Percentiles rank a stretch among this genome's conserved stretches.
These are phyloP conservation scores for Shiraia bambusicola DNA, from an alignment of 2,329 filamentous ascomycete species.

Conservation along the genomic window DNA sequence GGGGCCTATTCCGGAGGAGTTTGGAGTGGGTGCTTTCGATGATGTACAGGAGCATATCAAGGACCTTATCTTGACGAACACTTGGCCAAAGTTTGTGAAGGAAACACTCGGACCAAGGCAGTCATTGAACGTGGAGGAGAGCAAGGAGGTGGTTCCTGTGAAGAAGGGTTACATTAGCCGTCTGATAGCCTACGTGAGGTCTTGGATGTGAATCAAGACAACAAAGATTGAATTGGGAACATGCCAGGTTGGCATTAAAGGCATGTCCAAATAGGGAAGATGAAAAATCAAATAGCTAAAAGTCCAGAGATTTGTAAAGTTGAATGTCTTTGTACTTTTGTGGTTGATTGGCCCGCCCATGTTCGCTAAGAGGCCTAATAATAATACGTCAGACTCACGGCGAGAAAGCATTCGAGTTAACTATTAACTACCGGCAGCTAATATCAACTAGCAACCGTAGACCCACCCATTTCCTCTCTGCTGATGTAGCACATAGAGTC, in stretches of 20 bases:
- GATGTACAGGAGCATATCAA: slow-evolving; percentile 10
- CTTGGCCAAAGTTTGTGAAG: slow-evolving; percentile 21
- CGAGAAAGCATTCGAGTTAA: no score
- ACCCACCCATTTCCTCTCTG: slow-evolving; percentile 12
- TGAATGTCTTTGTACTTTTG: background rate
- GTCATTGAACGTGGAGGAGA: slow-evolving; percentile 4
- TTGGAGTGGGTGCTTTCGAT: slow-evolving; percentile 10
- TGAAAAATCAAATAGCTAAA: no score
- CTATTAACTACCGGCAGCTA: no score
- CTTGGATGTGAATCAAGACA: no score
- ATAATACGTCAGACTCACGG: no score
- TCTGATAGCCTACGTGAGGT: no score
- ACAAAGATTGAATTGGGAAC: no score
- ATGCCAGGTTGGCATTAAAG: no score
- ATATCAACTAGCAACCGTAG: slow-evolving; percentile 5
- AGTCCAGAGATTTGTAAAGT: slow-evolving; percentile 1
- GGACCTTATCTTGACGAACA: slow-evolving; percentile 15
- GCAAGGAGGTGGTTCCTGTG: no score
- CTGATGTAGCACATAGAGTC: slow-evolving; percentile 8
- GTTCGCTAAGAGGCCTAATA: slow-evolving; percentile 17
- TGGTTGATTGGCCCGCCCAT: background rate
- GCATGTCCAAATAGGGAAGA: no score
- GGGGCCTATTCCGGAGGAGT: slow-evolving; percentile 1
- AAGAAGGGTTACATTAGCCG: no score
- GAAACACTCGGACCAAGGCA: slow-evolving; percentile 6